Percentiles rank a stretch among this genome's conserved stretches.
Conservation (phyloP, 305 asterid species). For the Nicotiana rustica region DNA sequence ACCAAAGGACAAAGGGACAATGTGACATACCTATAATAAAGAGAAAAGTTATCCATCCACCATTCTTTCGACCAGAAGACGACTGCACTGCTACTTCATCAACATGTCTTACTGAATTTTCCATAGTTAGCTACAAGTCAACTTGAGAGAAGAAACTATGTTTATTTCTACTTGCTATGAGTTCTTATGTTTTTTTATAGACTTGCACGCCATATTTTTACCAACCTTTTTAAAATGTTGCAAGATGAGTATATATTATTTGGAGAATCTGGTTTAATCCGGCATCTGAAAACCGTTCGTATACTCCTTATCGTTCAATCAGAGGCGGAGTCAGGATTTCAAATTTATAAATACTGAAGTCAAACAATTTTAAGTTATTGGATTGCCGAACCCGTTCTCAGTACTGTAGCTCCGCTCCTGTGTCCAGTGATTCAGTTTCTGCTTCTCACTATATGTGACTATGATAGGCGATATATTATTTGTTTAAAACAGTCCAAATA, state of each 20-base stretch:
- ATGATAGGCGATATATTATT: not conserved
- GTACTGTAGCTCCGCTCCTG: no score
- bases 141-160: not conserved
- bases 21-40: slow-evolving; percentile 27
- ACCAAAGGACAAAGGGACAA: not conserved
- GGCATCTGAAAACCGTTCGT: not conserved
- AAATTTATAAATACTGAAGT: no score
- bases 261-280: not conserved
- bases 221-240: not conserved
- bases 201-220: not conserved
- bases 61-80: slow-evolving; percentile 31
- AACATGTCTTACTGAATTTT: slow-evolving; percentile 41
- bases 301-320: not conserved
- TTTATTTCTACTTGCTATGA: slow-evolving; percentile 2
- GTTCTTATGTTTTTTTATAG: not conserved
- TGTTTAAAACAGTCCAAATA: not conserved
- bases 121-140: slow-evolving; percentile 10
- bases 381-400: no score
- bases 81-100: slow-evolving; percentile 37
- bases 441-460: not conserved
- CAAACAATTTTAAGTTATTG: no score
- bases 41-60: slow-evolving; percentile 40
- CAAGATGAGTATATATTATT: not conserved
- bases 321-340: no score
- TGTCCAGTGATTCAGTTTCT: not conserved